Conservation (phyloP, 139 green algal species). For the Chlorella sp. region DNA sequence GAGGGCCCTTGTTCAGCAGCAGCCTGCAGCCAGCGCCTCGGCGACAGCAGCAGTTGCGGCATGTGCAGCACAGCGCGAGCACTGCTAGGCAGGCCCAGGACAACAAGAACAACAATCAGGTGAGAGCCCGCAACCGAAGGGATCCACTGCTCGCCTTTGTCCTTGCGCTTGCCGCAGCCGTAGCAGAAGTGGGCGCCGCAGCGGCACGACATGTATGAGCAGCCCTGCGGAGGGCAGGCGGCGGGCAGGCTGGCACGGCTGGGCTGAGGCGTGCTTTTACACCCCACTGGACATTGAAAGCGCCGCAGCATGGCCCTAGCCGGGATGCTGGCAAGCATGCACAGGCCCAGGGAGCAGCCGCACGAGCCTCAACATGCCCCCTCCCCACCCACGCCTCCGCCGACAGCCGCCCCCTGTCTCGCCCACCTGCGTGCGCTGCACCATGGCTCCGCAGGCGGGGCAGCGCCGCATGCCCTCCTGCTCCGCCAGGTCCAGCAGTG, state of each 20-base stretch:
- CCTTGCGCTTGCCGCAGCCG: conserved; percentile 47
- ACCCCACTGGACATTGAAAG: too few relatives aligned
- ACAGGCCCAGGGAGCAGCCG: too few relatives aligned
- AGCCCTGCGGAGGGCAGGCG: conserved; percentile 32
- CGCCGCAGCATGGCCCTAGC: not conserved
- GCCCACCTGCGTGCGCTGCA: conserved; percentile 44
- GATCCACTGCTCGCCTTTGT: too few relatives aligned
- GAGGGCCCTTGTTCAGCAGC: too few relatives aligned
- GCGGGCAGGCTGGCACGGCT: not conserved
- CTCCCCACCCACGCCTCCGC: too few relatives aligned
- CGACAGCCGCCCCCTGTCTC: too few relatives aligned
- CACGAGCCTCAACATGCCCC: not conserved
- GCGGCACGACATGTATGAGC: conserved; percentile 60
- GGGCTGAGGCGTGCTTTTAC: not conserved
- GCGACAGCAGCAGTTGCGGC: too few relatives aligned
- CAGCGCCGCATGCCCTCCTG: conserved; percentile 50
- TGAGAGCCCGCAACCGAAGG: too few relatives aligned
- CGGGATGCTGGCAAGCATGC: not conserved
- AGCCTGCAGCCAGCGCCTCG: too few relatives aligned
- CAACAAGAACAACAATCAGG: too few relatives aligned
- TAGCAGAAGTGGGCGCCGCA: conserved; percentile 61
- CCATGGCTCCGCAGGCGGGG: conserved; percentile 48
- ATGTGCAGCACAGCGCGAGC: too few relatives aligned
- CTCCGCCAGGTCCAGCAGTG: conserved; percentile 43
- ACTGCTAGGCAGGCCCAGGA: too few relatives aligned